phyloP scores from a whole-genome alignment of 768 basidiomycete species.

The Tylopilus vinaceipallidus region DNA sequence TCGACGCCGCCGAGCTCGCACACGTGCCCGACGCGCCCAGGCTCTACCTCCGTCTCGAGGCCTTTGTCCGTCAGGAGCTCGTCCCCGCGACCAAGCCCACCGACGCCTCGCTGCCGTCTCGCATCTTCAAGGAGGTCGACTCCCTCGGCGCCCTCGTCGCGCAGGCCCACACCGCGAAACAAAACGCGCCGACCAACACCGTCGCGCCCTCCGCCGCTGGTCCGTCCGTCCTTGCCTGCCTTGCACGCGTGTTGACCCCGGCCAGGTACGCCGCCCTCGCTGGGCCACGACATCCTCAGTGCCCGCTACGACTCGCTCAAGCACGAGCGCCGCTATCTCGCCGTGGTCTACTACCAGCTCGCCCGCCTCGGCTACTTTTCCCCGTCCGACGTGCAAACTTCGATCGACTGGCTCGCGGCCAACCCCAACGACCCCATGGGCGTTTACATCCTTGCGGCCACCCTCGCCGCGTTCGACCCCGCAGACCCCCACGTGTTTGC shows the following conservation, averaged over 20 bases:
- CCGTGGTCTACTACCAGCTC: conserved; percentile 59
- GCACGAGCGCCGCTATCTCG: conserved; percentile 69
- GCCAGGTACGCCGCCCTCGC: conserved; percentile 41
- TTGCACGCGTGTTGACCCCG: conserved; percentile 2
- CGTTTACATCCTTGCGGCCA: conserved; percentile 63
- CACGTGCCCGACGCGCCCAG: conserved; percentile 42
- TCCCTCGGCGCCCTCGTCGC: conserved; percentile 50
- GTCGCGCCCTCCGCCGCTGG: conserved; percentile 54
- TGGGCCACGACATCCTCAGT: conserved; percentile 67
- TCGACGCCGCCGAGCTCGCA: conserved; percentile 56
- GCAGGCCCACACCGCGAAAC: conserved; percentile 55
- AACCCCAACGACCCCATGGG: conserved; percentile 69
- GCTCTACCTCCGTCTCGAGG: conserved; percentile 50
- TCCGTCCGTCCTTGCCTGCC: conserved; percentile 19
- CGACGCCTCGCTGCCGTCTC: conserved; percentile 45
- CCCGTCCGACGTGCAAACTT: conserved; percentile 55
- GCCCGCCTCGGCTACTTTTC: conserved; percentile 61
- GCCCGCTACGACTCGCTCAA: conserved; percentile 71
- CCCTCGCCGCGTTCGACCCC: conserved; percentile 66
- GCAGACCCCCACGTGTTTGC: conserved; percentile 51
- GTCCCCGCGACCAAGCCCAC: conserved; percentile 37
- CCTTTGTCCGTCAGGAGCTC: conserved; percentile 57
- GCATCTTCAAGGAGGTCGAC: conserved; percentile 66
- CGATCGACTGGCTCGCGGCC: conserved; percentile 69
- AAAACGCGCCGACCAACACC: conserved; percentile 60